A percentile compares a stretch with the other conserved stretches of the same genome.
Conservation (phyloP, 129 eudicot species). For the Pseudognaphalium luteoalbum region DNA sequence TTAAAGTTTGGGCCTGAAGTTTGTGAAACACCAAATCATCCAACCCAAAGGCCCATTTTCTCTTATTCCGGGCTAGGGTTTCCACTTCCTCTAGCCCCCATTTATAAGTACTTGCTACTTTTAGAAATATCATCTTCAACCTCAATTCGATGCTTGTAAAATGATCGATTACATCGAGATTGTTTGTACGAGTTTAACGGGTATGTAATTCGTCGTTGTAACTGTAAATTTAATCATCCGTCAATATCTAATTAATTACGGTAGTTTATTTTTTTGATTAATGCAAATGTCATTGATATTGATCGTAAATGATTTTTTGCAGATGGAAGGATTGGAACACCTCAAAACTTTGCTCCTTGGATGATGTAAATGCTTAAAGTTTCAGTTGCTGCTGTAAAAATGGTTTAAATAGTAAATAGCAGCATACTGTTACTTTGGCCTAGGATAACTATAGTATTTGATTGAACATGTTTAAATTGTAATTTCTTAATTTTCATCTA, state of each 20-base stretch:
- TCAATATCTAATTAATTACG: too few species aligned
- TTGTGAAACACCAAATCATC: too few species aligned
- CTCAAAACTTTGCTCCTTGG: not conserved
- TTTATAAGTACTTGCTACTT: not conserved
- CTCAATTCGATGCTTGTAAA: too few species aligned
- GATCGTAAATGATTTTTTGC: not conserved
- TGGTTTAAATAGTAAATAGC: not conserved
- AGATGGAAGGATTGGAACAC: not conserved
- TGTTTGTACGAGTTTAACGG: not conserved
- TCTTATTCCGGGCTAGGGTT: not conserved
- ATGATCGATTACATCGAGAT: not conserved
- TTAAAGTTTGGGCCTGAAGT: too few species aligned
- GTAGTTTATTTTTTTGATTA: not conserved
- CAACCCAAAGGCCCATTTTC: not conserved
- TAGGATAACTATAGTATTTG: not conserved
- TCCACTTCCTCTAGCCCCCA: not conserved
- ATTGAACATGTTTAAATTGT: not conserved
- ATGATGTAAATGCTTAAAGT: not conserved
- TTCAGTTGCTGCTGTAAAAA: constrained; percentile 6
- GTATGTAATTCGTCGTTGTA: not conserved
- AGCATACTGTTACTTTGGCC: not conserved
- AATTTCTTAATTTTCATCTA: constrained; percentile 18
- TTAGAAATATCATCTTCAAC: not conserved
- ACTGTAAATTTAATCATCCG: not conserved
- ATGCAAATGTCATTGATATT: not conserved